phyloP scores from a whole-genome alignment of 225 moss, liverwort and hornwort genomes.

The Bryum argenteum region DNA sequence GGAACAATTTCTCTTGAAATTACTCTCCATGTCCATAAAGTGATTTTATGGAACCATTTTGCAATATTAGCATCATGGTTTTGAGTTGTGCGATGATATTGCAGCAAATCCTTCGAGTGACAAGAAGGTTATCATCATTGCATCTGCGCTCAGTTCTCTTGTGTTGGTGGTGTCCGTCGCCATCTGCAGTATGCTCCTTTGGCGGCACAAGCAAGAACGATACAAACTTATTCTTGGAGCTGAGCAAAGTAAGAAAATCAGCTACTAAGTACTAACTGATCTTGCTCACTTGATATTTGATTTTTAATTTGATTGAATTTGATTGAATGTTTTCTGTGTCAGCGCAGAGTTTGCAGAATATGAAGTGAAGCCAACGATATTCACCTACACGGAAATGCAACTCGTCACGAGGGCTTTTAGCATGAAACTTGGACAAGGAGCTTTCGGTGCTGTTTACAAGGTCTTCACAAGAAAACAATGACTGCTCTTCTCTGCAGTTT shows the following conservation, averaged over 20 bases:
- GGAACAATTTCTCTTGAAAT: too few species aligned
- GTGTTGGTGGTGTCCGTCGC: slow-evolving; percentile 5
- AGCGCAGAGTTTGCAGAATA: slow-evolving; percentile 30
- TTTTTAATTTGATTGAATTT: neutral
- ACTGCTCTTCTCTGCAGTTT: too few species aligned
- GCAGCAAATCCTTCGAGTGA: slow-evolving; percentile 8
- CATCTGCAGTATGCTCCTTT: slow-evolving; percentile 23
- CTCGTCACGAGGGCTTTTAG: slow-evolving; percentile 8
- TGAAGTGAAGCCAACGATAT: slow-evolving; percentile 35
- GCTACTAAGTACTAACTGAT: too few species aligned
- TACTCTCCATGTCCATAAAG: too few species aligned
- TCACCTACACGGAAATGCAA: slow-evolving; percentile 25
- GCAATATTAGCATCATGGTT: too few species aligned
- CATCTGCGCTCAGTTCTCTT: neutral
- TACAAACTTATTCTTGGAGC: slow-evolving; percentile 33
- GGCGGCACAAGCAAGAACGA: slow-evolving; percentile 33
- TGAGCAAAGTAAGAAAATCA: slow-evolving; percentile 27
- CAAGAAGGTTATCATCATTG: slow-evolving; percentile 29
- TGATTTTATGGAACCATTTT: too few species aligned
- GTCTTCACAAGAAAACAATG: neutral
- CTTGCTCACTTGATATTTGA: neutral
- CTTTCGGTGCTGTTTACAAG: slow-evolving; percentile 35
- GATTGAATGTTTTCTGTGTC: too few species aligned
- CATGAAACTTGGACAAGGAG: slow-evolving; percentile 34
- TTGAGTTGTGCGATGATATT: too few species aligned